phyloP scores from a whole-genome alignment of 192 early-diverging fungal genomes.

The Coemansia sp. region DNA sequence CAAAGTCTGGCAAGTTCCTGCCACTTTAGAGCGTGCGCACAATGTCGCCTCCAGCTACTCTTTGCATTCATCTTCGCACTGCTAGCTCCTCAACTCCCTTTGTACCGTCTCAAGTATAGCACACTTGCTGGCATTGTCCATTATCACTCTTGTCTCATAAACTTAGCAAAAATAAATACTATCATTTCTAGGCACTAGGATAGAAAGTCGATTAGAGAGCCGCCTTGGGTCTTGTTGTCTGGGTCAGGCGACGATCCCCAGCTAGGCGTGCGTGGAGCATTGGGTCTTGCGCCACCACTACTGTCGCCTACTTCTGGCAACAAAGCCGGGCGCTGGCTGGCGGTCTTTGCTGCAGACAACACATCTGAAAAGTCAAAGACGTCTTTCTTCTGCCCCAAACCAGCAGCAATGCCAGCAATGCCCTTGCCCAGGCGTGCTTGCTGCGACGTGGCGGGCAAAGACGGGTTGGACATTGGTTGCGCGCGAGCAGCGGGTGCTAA shows the following conservation, averaged over 20 bases:
- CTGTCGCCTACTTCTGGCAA: not conserved
- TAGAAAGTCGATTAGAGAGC: constrained; percentile 42
- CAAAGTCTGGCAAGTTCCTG: constrained; percentile 20
- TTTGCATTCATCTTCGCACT: not conserved
- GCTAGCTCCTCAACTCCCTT: not conserved
- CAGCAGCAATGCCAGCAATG: not conserved
- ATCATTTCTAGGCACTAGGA: constrained; percentile 8
- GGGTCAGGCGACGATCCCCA: constrained; percentile 48
- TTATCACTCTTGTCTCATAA: no score
- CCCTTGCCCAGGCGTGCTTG: constrained; percentile 32
- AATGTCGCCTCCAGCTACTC: not conserved
- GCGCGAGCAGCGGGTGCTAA: constrained; percentile 5
- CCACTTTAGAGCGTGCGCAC: constrained; percentile 10
- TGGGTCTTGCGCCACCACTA: constrained; percentile 7
- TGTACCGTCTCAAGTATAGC: not conserved
- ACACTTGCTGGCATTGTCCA: not conserved
- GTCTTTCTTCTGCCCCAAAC: constrained; percentile 28
- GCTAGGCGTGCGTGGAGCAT: constrained; percentile 32
- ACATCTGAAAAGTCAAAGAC: constrained; percentile 55
- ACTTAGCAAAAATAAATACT: not conserved
- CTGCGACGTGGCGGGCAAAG: constrained; percentile 40
- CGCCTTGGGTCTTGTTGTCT: constrained; percentile 7
- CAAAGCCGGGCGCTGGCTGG: constrained; percentile 16
- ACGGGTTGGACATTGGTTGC: constrained; percentile 50
- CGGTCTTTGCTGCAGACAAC: constrained; percentile 42